A percentile compares a stretch with the other conserved stretches of the same genome.
Evolutionary conservation across 345 rosid genomes (phyloP).

Genomic region (Brassica cretica): DNA sequence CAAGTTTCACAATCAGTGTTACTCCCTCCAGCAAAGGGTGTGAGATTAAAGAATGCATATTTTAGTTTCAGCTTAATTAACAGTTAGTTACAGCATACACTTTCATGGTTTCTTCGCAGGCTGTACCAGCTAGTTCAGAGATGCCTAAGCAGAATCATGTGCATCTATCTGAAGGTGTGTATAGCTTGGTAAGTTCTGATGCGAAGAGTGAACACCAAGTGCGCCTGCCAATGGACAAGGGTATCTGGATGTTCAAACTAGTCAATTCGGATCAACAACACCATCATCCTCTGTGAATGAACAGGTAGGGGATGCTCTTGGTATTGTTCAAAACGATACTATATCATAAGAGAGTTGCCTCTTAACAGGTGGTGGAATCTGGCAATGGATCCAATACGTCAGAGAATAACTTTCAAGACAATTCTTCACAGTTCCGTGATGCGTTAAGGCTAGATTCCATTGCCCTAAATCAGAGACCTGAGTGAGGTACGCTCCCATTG

Average conservation of each 20-base stretch:
- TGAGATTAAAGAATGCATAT: not conserved
- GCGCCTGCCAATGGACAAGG: conserved; percentile 57
- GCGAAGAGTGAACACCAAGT: conserved; percentile 57
- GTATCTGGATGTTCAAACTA: conserved; percentile 53
- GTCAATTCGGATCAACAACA: conserved; percentile 50
- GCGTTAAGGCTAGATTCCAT: conserved; percentile 50
- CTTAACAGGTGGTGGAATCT: conserved; percentile 59
- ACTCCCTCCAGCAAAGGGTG: conserved; percentile 62
- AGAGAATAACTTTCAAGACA: conserved; percentile 59
- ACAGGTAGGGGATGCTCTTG: conserved; percentile 50
- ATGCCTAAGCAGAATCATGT: conserved; percentile 51
- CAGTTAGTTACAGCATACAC: conserved; percentile 5
- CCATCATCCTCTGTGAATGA: conserved; percentile 54
- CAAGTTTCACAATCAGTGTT: conserved; percentile 54
- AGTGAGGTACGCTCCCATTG: conserved; percentile 48
- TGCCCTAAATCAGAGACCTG: conserved; percentile 51
- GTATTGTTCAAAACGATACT: not conserved
- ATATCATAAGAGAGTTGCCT: not conserved
- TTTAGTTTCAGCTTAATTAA: not conserved
- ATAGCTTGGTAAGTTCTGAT: conserved; percentile 50
- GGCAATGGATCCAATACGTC: conserved; percentile 47
- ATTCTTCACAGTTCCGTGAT: conserved; percentile 68
- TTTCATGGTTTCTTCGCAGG: conserved; percentile 41
- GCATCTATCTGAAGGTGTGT: conserved; percentile 56
- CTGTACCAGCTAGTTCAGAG: conserved; percentile 52